Conservation (phyloP, 139 green algal species). For the Chlamydomonas eustigma region DNA sequence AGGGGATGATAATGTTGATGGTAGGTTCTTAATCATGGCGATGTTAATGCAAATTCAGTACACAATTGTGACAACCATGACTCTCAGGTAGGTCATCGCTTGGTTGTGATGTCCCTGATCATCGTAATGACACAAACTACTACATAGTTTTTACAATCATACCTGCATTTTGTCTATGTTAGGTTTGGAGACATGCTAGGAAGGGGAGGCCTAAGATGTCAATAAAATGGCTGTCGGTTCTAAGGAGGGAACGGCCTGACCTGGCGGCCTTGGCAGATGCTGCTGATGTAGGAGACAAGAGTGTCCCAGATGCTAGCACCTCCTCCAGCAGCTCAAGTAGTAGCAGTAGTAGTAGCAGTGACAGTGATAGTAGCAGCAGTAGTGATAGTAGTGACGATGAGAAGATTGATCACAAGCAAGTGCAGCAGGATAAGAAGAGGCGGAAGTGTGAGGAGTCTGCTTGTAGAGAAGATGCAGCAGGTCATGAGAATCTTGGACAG, state of each 20-base stretch:
- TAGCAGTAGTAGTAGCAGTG: slow-evolving; percentile 29
- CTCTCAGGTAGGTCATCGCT: no score
- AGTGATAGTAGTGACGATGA: slow-evolving; percentile 6
- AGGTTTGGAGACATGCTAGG: slow-evolving; percentile 59
- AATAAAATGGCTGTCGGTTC: slow-evolving; percentile 51
- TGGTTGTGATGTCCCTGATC: no score
- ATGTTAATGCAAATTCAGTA: neutral
- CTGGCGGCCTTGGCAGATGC: slow-evolving; percentile 48
- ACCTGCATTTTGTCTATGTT: no score
- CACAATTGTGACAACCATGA: neutral
- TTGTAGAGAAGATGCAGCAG: neutral
- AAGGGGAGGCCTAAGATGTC: slow-evolving; percentile 76
- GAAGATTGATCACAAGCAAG: neutral
- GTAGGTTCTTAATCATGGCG: neutral
- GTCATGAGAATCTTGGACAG: neutral
- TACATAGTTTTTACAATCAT: no score
- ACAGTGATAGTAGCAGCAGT: slow-evolving; percentile 29
- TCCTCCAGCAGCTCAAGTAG: slow-evolving; percentile 18
- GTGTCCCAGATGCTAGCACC: slow-evolving; percentile 19
- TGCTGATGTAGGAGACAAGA: slow-evolving; percentile 21
- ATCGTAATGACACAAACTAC: no score
- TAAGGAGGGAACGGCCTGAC: slow-evolving; percentile 55
- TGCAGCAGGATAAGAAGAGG: neutral
- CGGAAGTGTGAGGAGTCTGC: neutral
- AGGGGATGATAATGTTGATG: neutral